Conservation (phyloP, 768 basidiomycete species). For the Kwoniella sp. region DNA sequence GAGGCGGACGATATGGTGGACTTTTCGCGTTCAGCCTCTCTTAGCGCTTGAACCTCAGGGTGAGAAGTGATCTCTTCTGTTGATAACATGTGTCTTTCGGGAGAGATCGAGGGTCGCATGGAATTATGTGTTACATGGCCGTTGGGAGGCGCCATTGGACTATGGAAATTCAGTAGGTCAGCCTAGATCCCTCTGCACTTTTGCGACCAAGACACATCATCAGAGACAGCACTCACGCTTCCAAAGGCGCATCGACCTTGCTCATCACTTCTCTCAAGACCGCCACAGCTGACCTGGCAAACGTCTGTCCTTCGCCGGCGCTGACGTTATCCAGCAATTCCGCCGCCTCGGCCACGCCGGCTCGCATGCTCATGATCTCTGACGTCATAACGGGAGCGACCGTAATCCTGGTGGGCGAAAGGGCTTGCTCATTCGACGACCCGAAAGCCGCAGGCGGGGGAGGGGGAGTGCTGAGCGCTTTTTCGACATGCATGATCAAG, state of each 20-base stretch:
- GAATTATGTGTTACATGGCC: background rate
- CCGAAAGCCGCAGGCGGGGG: background rate
- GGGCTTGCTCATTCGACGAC: background rate
- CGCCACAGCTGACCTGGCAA: conserved; percentile 29
- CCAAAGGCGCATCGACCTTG: conserved; percentile 23
- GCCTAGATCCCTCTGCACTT: background rate
- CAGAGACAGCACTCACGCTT: conserved; percentile 4
- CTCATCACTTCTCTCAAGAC: conserved; percentile 40
- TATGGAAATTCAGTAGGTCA: conserved; percentile 1
- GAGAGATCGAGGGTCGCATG: background rate
- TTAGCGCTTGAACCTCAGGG: background rate
- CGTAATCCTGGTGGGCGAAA: background rate
- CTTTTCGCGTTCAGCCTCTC: background rate
- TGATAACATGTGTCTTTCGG: background rate
- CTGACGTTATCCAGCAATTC: conserved; percentile 45
- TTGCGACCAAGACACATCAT: background rate
- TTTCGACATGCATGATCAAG: conserved; percentile 41
- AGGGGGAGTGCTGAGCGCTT: conserved; percentile 5
- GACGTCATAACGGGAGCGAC: background rate
- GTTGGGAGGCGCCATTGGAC: background rate
- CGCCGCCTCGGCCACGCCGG: conserved; percentile 33
- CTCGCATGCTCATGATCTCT: conserved; percentile 30
- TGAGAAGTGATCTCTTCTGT: background rate
- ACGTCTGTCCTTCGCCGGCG: conserved; percentile 17
- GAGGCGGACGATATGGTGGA: background rate